Evolutionary conservation across 2,329 filamentous ascomycete genomes (phyloP).

Genomic region (Trichoderma sp.): DNA sequence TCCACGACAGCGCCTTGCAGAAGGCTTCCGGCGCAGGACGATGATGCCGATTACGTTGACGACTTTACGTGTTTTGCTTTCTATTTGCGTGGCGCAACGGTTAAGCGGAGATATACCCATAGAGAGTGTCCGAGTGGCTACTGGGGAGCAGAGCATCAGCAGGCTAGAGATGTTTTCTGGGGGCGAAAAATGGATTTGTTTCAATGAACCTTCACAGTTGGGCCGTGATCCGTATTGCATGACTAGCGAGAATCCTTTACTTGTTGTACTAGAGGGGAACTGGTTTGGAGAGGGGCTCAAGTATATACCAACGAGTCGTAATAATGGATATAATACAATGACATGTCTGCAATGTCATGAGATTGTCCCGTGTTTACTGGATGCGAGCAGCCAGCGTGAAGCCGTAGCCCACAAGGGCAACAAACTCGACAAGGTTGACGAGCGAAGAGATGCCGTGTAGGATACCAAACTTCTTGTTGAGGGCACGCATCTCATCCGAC

Average conservation of each 20-base stretch:
- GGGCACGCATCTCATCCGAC: constrained; percentile 74
- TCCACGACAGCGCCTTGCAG: constrained; percentile 29
- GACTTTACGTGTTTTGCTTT: not conserved
- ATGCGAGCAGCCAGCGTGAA: constrained; percentile 66
- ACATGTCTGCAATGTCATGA: not conserved
- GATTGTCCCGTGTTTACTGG: constrained; percentile 34
- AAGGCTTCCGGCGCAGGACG: not conserved
- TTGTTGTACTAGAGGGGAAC: not conserved
- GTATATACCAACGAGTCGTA: not conserved
- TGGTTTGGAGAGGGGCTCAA: not conserved
- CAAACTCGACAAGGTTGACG: constrained; percentile 69
- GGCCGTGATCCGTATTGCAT: not conserved
- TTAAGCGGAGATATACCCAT: constrained; percentile 1
- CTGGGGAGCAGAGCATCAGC: constrained; percentile 8
- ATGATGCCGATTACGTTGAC: not conserved
- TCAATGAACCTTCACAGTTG: not conserved
- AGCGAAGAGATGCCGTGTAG: constrained; percentile 80
- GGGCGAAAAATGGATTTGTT: not conserved
- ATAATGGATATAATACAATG: not conserved
- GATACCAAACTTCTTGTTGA: constrained; percentile 76
- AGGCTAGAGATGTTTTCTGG: not conserved
- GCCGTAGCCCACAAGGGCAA: constrained; percentile 74
- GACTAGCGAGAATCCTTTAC: not conserved
- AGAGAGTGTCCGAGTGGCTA: constrained; percentile 2
- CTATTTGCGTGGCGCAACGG: constrained; percentile 7